Evolutionary conservation across 345 rosid species (phyloP).

Genomic region (Syzygium aqueum): DNA sequence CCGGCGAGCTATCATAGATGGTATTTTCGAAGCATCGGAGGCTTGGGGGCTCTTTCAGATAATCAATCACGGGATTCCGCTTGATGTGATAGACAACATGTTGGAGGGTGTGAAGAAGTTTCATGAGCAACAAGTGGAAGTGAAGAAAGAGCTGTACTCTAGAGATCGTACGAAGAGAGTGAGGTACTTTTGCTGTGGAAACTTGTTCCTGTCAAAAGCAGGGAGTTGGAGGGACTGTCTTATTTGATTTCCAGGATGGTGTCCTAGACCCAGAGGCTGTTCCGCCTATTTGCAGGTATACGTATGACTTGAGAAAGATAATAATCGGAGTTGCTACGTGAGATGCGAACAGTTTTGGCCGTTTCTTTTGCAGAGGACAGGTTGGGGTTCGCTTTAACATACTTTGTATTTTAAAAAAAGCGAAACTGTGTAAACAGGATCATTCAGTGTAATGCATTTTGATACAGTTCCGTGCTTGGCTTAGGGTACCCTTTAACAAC

Average conservation of each 20-base stretch:
- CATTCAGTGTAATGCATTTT: neutral
- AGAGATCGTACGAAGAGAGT: constrained; percentile 16
- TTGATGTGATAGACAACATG: constrained; percentile 28
- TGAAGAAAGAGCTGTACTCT: constrained; percentile 33
- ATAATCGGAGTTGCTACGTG: neutral
- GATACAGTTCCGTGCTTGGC: neutral
- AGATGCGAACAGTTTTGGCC: neutral
- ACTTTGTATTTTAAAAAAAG: neutral
- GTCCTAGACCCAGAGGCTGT: neutral
- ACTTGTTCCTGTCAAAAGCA: neutral
- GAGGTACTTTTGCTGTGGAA: constrained; percentile 14
- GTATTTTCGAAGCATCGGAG: neutral
- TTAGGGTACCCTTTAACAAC: neutral
- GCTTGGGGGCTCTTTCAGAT: neutral
- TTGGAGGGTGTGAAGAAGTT: constrained; percentile 17
- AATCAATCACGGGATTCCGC: constrained; percentile 20
- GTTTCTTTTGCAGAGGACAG: neutral
- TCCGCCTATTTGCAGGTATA: neutral
- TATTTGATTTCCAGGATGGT: neutral
- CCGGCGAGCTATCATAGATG: neutral
- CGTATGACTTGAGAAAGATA: neutral
- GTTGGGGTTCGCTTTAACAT: neutral
- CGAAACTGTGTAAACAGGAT: neutral
- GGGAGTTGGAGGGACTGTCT: neutral
- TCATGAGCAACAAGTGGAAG: constrained; percentile 37